These are phyloP conservation scores for Aspergillus heteromorphus DNA, from an alignment of 495 filamentous ascomycete species.

Conservation along the genomic window DNA sequence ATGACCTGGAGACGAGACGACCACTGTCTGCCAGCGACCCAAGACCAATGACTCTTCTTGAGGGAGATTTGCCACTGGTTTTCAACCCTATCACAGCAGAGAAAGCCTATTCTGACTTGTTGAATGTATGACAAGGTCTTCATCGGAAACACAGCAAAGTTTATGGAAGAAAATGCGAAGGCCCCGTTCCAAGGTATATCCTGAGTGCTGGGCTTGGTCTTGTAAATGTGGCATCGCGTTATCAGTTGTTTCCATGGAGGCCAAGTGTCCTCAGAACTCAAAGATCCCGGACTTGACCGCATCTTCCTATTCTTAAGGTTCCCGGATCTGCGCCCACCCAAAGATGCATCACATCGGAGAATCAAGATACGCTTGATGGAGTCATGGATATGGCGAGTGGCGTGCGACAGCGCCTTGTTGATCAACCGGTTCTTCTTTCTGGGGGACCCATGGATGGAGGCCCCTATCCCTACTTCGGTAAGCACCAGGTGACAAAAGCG, in stretches of 20 bases:
- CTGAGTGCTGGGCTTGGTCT: neutral
- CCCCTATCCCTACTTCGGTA: neutral
- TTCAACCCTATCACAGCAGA: no score
- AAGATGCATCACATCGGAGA: neutral
- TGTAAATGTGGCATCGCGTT: neutral
- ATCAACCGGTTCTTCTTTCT: neutral
- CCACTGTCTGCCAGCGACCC: no score
- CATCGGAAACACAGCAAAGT: no score
- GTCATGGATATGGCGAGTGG: neutral
- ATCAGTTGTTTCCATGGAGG: neutral
- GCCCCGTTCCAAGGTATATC: neutral
- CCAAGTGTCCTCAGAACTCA: neutral
- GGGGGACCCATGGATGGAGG: slow-evolving; percentile 2
- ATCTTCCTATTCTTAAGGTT: neutral
- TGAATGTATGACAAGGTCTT: no score
- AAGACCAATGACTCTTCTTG: no score
- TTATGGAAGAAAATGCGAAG: no score
- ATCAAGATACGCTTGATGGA: no score
- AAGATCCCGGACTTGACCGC: neutral
- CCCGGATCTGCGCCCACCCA: neutral
- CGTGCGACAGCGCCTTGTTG: neutral
- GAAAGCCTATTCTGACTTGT: no score
- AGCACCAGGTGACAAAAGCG: slow-evolving; percentile 1
- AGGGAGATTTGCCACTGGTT: no score
- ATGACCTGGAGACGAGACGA: no score